Conservation (phyloP, 768 basidiomycete species). For the Tremella yokohamensis region DNA sequence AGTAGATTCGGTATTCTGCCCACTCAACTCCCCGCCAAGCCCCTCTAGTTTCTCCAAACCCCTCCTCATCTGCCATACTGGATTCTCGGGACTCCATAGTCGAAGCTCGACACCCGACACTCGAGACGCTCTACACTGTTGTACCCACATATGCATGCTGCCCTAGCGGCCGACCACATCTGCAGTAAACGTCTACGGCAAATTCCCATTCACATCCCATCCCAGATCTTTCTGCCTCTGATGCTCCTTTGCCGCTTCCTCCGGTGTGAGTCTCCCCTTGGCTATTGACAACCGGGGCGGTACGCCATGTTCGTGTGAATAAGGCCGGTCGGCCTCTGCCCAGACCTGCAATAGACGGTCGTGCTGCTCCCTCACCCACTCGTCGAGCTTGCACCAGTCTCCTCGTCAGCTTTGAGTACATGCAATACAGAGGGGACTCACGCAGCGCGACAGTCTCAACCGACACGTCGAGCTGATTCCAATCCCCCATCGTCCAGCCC, state of each 20-base stretch:
- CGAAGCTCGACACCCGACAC: not conserved
- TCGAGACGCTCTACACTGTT: conserved; percentile 1
- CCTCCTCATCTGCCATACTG: not conserved
- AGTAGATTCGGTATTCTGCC: conserved; percentile 68
- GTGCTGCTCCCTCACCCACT: conserved; percentile 49
- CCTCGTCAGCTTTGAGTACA: not conserved
- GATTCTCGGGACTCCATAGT: conserved; percentile 12
- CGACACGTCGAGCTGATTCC: conserved; percentile 49
- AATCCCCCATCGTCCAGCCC: conserved; percentile 53
- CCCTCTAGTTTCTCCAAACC: conserved; percentile 59
- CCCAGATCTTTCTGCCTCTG: conserved; percentile 50
- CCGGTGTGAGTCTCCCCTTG: conserved; percentile 43
- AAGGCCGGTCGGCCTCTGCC: conserved; percentile 41
- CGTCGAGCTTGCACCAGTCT: conserved; percentile 49
- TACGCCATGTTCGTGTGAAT: conserved; percentile 44
- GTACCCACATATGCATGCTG: conserved; percentile 5
- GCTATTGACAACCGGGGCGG: conserved; percentile 34
- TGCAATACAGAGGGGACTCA: conserved; percentile 28
- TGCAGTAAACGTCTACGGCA: conserved; percentile 9
- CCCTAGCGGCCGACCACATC: not conserved
- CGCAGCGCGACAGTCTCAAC: conserved; percentile 50
- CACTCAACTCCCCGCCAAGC: conserved; percentile 84
- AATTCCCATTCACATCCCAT: conserved; percentile 50
- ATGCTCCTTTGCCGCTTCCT: conserved; percentile 46
- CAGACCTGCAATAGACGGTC: conserved; percentile 41